These are phyloP conservation scores for Mortierella sp. DNA, from an alignment of 371 early-diverging fungal species.

Conservation along the genomic window DNA sequence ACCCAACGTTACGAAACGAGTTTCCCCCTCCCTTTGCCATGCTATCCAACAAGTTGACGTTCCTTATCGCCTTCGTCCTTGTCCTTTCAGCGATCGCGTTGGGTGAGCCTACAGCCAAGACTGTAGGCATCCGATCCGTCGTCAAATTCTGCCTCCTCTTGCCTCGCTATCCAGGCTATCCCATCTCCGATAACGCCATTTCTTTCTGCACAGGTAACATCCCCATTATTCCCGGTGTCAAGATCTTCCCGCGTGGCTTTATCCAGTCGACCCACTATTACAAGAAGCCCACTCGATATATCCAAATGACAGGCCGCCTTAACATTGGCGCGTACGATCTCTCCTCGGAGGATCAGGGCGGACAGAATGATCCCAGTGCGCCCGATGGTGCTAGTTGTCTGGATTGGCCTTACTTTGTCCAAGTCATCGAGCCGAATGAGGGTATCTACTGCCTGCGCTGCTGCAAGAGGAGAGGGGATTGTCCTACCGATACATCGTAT, in stretches of 20 bases:
- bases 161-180: constrained; percentile 56
- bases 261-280: constrained; percentile 61
- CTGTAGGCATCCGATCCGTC: constrained; percentile 52
- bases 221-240: constrained; percentile 47
- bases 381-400: constrained; percentile 60
- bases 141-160: constrained; percentile 63
- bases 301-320: constrained; percentile 68
- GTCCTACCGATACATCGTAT: constrained; percentile 31
- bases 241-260: constrained; percentile 55
- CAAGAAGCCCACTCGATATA: constrained; percentile 54
- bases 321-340: constrained; percentile 57
- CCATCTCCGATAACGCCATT: constrained; percentile 58
- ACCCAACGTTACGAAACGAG: no score
- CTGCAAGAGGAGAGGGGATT: constrained; percentile 55
- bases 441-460: constrained; percentile 64
- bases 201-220: constrained; percentile 58
- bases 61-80: no score
- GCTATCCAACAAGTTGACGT: no score
- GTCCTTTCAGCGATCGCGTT: no score
- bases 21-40: no score
- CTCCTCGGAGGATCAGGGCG: constrained; percentile 58
- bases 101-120: no score
- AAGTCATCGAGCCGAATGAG: constrained; percentile 61
- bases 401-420: constrained; percentile 56
- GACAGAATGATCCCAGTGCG: constrained; percentile 62